These are phyloP conservation scores for Trichoderma arundinaceum DNA, from an alignment of 2,329 filamentous ascomycete species.

Conservation along the genomic window DNA sequence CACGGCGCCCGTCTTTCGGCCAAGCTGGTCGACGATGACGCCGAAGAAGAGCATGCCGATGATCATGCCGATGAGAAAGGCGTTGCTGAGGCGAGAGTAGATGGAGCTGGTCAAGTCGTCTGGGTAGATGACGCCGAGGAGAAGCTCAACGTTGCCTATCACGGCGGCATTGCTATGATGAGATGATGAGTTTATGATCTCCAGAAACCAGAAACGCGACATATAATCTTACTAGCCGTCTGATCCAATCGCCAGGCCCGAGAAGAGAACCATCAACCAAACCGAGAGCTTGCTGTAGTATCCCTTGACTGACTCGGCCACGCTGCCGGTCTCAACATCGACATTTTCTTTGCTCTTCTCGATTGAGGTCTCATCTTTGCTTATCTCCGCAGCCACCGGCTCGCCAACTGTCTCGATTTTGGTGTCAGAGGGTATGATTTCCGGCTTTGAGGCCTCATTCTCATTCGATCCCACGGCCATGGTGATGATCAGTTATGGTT, in stretches of 20 bases:
- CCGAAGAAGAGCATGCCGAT: constrained; percentile 62
- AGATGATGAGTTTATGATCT: background rate
- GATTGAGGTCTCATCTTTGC: background rate
- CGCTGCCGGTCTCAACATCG: constrained; percentile 34
- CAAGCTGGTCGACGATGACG: constrained; percentile 54
- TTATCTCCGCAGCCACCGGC: background rate
- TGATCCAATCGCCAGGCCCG: constrained; percentile 53
- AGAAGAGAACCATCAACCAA: constrained; percentile 53
- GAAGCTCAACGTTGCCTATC: constrained; percentile 52
- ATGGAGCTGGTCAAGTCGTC: constrained; percentile 50
- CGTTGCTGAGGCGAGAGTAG: constrained; percentile 59
- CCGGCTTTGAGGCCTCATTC: background rate
- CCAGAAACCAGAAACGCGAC: background rate
- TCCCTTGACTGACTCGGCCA: constrained; percentile 33
- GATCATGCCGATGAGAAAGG: constrained; percentile 61
- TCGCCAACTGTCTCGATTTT: background rate
- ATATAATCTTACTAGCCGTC: constrained; percentile 48
- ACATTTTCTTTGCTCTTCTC: constrained; percentile 19
- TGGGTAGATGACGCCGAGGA: constrained; percentile 51
- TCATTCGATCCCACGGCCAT: background rate
- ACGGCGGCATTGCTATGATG: constrained; percentile 48
- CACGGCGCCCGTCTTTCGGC: constrained; percentile 55
- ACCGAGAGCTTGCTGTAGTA: constrained; percentile 50
- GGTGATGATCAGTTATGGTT: background rate
- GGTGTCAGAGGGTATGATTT: background rate